Percentiles rank a stretch among this genome's conserved stretches.
These are phyloP conservation scores for Neopestalotiopsis sp. DNA, from an alignment of 2,329 filamentous ascomycete species.

Conservation along the genomic window DNA sequence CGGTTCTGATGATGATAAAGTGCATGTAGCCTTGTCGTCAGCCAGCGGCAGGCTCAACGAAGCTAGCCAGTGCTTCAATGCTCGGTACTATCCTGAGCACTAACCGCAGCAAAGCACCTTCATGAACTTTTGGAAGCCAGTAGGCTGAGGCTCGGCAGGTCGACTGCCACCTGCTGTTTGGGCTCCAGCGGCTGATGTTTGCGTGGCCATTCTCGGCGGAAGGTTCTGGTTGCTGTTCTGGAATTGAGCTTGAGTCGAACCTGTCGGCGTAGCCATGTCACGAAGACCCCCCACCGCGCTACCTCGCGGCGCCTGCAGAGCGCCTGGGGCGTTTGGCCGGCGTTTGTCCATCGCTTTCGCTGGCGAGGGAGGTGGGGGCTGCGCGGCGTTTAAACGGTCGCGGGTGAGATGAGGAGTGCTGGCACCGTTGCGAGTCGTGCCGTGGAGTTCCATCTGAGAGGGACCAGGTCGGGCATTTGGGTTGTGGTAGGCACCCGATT, in stretches of 20 bases:
- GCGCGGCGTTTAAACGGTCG: slow-evolving; percentile 92
- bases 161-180: slow-evolving; percentile 60
- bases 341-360: slow-evolving; percentile 81
- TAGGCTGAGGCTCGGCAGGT: slow-evolving; percentile 73
- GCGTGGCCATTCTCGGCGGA: slow-evolving; percentile 66
- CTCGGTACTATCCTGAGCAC: slow-evolving; percentile 27
- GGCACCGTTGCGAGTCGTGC: slow-evolving; percentile 70
- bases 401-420: slow-evolving; percentile 73
- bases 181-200: slow-evolving; percentile 60
- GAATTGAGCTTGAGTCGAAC: slow-evolving; percentile 94
- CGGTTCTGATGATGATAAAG: slow-evolving; percentile 26
- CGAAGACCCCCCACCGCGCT: slow-evolving; percentile 75
- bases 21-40: slow-evolving; percentile 1
- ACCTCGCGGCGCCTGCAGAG: slow-evolving; percentile 75
- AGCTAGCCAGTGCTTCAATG: slow-evolving; percentile 3
- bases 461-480: slow-evolving; percentile 79
- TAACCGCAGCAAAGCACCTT: slow-evolving; percentile 91
- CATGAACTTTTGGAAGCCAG: slow-evolving; percentile 89
- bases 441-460: slow-evolving; percentile 84
- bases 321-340: slow-evolving; percentile 80
- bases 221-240: slow-evolving; percentile 93
- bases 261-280: slow-evolving; percentile 83
- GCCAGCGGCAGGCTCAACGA: not conserved
- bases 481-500: slow-evolving; percentile 71
- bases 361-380: slow-evolving; percentile 86